A percentile compares a stretch with the other conserved stretches of the same genome.
Evolutionary conservation across 306 rosid genomes (phyloP).

Genomic region (Prunus persica): DNA sequence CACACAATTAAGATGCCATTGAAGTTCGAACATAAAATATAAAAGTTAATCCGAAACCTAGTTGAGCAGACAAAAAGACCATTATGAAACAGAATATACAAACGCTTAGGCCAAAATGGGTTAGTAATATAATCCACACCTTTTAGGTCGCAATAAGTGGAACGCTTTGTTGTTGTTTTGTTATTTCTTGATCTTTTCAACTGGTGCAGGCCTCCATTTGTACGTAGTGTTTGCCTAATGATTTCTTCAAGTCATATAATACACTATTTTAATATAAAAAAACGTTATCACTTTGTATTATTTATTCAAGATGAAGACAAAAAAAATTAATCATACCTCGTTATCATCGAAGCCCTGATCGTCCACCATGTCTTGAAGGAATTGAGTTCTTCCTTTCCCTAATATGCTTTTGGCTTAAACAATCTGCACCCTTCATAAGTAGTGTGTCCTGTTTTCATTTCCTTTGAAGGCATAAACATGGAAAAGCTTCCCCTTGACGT

Average conservation of each 20-base stretch:
- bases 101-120: too few relatives aligned
- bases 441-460: background rate
- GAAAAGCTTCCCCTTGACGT: background rate
- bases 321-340: background rate
- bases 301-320: background rate
- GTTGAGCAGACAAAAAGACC: too few relatives aligned
- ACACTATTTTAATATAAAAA: background rate
- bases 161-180: background rate
- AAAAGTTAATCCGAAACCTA: too few relatives aligned
- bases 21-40: too few relatives aligned
- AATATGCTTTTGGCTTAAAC: background rate
- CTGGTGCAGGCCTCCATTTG: background rate
- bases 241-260: background rate
- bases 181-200: background rate
- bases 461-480: background rate
- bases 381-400: background rate
- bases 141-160: too few relatives aligned
- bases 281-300: background rate
- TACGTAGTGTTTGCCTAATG: background rate
- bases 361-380: too few relatives aligned
- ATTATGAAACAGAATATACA: too few relatives aligned
- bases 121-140: too few relatives aligned
- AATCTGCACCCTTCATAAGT: background rate
- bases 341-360: background rate
- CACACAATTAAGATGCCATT: too few relatives aligned